Conservation (phyloP, 768 basidiomycete species). For the Lactarius akahatsu region DNA sequence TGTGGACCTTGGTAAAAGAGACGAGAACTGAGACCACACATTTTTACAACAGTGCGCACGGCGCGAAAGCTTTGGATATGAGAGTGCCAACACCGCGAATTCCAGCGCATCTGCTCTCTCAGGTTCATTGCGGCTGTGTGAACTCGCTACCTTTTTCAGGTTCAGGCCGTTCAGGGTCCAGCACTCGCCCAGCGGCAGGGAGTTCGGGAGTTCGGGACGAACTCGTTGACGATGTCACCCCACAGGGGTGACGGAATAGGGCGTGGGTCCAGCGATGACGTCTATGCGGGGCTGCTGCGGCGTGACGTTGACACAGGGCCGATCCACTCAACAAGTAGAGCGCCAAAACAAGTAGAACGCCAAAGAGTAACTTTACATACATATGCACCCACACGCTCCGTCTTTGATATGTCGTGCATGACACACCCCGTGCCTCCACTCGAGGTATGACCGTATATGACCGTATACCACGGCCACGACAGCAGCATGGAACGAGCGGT, state of each 20-base stretch:
- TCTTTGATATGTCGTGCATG: background rate
- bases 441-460: too few species aligned
- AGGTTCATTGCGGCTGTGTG: background rate
- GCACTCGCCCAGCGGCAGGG: too few species aligned
- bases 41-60: background rate
- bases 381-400: background rate
- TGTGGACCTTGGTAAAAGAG: background rate
- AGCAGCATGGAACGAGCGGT: background rate
- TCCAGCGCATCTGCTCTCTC: background rate
- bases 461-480: background rate
- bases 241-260: background rate
- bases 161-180: too few species aligned
- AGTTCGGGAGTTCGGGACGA: background rate
- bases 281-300: background rate
- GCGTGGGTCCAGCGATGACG: background rate
- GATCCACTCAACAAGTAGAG: background rate
- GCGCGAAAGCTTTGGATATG: background rate
- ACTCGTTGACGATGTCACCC: background rate
- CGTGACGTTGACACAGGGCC: background rate
- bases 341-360: background rate
- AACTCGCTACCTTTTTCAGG: background rate
- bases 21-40: background rate
- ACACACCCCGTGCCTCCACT: background rate
- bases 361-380: background rate
- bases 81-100: background rate